Evolutionary conservation across 257 asterid species (phyloP).

Genomic region (Plantago major): DNA sequence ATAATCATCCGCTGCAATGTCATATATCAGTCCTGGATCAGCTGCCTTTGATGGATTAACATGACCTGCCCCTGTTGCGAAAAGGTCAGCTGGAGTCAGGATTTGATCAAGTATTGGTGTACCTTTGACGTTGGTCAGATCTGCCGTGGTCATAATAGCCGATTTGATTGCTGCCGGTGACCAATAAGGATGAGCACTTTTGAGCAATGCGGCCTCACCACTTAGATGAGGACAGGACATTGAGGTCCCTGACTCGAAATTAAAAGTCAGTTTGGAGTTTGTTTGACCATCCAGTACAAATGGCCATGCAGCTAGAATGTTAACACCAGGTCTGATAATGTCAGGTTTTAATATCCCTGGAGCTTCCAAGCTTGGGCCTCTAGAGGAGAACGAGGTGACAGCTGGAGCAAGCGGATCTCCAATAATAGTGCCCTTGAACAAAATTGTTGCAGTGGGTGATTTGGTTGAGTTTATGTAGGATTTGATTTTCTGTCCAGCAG

Average conservation of each 20-base stretch:
- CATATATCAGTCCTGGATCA: slow-evolving; percentile 34
- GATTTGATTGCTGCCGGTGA: too few relatives aligned
- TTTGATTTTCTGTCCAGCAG: slow-evolving; percentile 18
- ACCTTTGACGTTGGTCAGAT: slow-evolving; percentile 5
- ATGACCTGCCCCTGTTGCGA: slow-evolving; percentile 33
- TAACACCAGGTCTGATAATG: slow-evolving; percentile 21
- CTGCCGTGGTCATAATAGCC: slow-evolving; percentile 32
- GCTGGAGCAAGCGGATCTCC: slow-evolving; percentile 27
- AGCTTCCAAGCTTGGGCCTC: slow-evolving; percentile 17
- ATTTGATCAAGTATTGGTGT: slow-evolving; percentile 22
- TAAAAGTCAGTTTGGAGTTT: slow-evolving; percentile 17
- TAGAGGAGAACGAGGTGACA: slow-evolving; percentile 26
- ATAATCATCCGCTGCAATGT: slow-evolving; percentile 25
- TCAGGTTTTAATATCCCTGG: too few relatives aligned
- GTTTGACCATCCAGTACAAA: slow-evolving; percentile 14
- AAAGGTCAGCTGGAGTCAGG: slow-evolving; percentile 20
- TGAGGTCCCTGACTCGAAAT: slow-evolving; percentile 32
- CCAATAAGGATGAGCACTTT: slow-evolving; percentile 31
- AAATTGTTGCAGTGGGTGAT: slow-evolving; percentile 20
- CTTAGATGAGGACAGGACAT: slow-evolving; percentile 36
- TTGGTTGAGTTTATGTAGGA: slow-evolving; percentile 25
- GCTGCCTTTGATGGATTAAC: slow-evolving; percentile 34
- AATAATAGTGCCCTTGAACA: slow-evolving; percentile 25
- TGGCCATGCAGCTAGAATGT: slow-evolving; percentile 40
- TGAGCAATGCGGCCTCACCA: slow-evolving; percentile 32